Conservation (phyloP, 192 early-diverging fungal species). For the Coemansia furcata region DNA sequence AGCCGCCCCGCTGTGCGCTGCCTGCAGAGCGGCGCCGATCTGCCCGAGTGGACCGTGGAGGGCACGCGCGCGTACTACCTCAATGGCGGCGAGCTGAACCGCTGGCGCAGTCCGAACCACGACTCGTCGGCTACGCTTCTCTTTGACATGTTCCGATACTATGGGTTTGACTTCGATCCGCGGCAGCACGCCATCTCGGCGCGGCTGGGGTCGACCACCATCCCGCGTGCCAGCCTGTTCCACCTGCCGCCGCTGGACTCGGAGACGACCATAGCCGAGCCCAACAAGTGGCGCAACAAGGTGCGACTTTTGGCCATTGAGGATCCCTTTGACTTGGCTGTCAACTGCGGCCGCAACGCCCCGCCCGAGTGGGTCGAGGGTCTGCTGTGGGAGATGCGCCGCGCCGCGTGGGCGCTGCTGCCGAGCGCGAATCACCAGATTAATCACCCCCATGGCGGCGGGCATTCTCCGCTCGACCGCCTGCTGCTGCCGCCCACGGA, state of each 20-base stretch:
- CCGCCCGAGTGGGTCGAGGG: slow-evolving; percentile 41
- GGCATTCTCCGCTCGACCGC: not conserved
- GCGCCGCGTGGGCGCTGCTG: slow-evolving; percentile 30
- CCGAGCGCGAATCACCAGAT: not conserved
- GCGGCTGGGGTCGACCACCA: slow-evolving; percentile 19
- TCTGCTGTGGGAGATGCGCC: slow-evolving; percentile 50
- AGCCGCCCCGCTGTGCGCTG: not conserved
- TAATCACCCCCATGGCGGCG: not conserved
- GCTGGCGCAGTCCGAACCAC: slow-evolving; percentile 33
- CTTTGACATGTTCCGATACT: slow-evolving; percentile 32
- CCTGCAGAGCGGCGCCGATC: not conserved
- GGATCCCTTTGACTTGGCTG: slow-evolving; percentile 32
- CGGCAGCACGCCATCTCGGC: slow-evolving; percentile 24
- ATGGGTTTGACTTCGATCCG: slow-evolving; percentile 35
- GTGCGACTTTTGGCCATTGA: slow-evolving; percentile 40
- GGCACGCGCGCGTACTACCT: slow-evolving; percentile 21
- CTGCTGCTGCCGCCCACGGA: slow-evolving; percentile 18
- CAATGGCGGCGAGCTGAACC: not conserved
- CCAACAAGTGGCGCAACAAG: slow-evolving; percentile 16
- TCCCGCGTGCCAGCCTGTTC: slow-evolving; percentile 22
- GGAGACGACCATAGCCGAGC: not conserved
- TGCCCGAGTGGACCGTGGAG: slow-evolving; percentile 13
- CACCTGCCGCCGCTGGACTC: slow-evolving; percentile 10
- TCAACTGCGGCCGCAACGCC: slow-evolving; percentile 38
- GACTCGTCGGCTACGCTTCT: slow-evolving; percentile 13